These are phyloP conservation scores for Pseudocercospora cruenta DNA, from an alignment of 2,329 filamentous ascomycete species.

Conservation along the genomic window DNA sequence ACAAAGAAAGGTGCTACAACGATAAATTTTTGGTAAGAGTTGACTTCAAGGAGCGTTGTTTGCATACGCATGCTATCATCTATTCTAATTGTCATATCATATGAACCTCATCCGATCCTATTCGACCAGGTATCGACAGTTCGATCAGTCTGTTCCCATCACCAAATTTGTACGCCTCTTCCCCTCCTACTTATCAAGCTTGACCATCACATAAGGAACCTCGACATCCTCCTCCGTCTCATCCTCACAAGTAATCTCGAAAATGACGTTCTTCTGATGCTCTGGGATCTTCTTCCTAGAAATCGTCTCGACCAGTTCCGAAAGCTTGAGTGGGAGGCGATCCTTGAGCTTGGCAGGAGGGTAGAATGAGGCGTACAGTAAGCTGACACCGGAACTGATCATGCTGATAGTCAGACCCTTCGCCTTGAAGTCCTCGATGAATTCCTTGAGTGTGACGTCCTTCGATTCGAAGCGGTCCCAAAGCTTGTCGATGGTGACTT, in stretches of 20 bases:
- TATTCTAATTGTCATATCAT: neutral
- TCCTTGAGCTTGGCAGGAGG: conserved; percentile 81
- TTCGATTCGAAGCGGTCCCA: conserved; percentile 96
- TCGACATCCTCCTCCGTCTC: conserved; percentile 89
- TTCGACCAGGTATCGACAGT: neutral
- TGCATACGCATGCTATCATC: neutral
- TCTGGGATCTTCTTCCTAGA: conserved; percentile 89
- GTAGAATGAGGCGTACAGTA: conserved; percentile 94
- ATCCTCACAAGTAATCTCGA: conserved; percentile 93
- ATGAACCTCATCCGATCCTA: neutral
- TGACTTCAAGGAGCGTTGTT: neutral
- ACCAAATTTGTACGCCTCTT: neutral
- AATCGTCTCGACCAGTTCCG: conserved; percentile 81
- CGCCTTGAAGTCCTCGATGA: conserved; percentile 78
- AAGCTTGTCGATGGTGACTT: conserved; percentile 87
- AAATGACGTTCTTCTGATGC: conserved; percentile 94
- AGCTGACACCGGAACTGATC: conserved; percentile 95
- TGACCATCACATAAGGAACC: conserved; percentile 94
- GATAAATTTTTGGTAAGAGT: no score
- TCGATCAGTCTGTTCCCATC: neutral
- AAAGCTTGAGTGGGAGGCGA: conserved; percentile 70
- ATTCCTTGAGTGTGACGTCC: conserved; percentile 81
- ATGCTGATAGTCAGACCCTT: conserved; percentile 84
- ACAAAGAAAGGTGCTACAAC: no score
- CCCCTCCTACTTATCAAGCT: conserved; percentile 56